Percentiles rank a stretch among this genome's conserved stretches.
These are phyloP conservation scores for Talaromyces sp. DNA, from an alignment of 2,329 filamentous ascomycete genomes.

Conservation along the genomic window DNA sequence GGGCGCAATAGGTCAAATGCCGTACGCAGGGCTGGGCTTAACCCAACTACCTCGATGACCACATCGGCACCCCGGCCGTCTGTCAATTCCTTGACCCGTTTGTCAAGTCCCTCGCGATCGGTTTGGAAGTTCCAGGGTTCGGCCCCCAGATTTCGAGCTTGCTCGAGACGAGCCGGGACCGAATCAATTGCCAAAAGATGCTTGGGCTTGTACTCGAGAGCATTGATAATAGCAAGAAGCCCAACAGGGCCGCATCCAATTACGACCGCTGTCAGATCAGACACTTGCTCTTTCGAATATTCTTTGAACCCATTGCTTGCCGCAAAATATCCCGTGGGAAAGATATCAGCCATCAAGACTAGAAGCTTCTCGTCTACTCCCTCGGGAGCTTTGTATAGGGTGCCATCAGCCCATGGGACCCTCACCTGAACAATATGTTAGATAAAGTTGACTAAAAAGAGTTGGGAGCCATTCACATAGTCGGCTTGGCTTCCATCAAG, in stretches of 20 bases:
- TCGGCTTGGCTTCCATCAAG: slow-evolving; percentile 79
- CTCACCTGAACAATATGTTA: slow-evolving; percentile 42
- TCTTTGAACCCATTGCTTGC: slow-evolving; percentile 70
- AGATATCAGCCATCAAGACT: slow-evolving; percentile 89
- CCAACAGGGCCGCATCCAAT: slow-evolving; percentile 84
- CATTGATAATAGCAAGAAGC: slow-evolving; percentile 73
- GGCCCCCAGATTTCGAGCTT: slow-evolving; percentile 68
- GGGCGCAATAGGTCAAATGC: slow-evolving; percentile 67
- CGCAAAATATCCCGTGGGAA: slow-evolving; percentile 78
- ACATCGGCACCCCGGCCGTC: slow-evolving; percentile 78
- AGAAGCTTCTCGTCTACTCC: slow-evolving; percentile 68
- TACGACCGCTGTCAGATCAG: slow-evolving; percentile 66
- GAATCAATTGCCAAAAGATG: slow-evolving; percentile 74
- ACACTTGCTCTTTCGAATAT: slow-evolving; percentile 51
- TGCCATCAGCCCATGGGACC: slow-evolving; percentile 74
- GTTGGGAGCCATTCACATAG: slow-evolving; percentile 45
- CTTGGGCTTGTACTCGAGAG: slow-evolving; percentile 68
- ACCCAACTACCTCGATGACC: slow-evolving; percentile 71
- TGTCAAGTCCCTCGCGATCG: slow-evolving; percentile 58
- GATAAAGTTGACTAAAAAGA: not conserved
- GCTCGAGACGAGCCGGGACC: slow-evolving; percentile 65
- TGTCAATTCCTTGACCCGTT: slow-evolving; percentile 67
- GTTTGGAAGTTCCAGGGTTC: slow-evolving; percentile 75
- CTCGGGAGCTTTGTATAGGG: slow-evolving; percentile 66
- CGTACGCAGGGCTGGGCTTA: slow-evolving; percentile 62